Base-by-base conservation (phyloP, 345 rosid species). In the Eucalyptus globulus region DNA sequence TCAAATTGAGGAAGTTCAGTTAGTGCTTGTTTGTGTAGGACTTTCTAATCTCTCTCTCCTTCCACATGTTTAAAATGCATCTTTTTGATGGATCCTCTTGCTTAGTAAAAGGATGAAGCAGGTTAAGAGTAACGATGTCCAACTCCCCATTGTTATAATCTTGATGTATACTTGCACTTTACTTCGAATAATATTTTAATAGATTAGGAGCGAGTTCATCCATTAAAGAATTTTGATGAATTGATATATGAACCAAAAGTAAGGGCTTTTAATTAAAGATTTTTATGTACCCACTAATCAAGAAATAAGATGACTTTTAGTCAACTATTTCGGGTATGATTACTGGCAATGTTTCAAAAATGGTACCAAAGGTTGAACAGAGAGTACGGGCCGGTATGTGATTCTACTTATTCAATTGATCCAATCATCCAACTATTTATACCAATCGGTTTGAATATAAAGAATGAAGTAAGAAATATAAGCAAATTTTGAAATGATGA, bases 191-290 rank as follows among this genome's bases (percentile, higher is more conserved):
- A 11, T 58, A 58, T 58, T 26, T 24, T 58, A 26, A 58, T 58
- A 24, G 26, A 24, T 58, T 0, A 58, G 0, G n/a, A 0, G 0
- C 14, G 14, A 26, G 65, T 0, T 58, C 65, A 5, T 24, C n/a
- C n/a, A 5, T 58, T 26, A 0, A 58, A 58, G 7, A 26, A 26
- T 9, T 58, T 26, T 11, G 29, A 26, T 58, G 65, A 58, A 58
- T 58, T 0, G 65, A 58, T 58, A 58, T 26, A 26, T 58, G 65
- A 58, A 58, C 27, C n/a, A 58, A 58, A 10, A 1, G 14, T 54
- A 0, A 8, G 0, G 24, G 58, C 26, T 54, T 8, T 21, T 0
- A 54, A 54, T 54, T 3, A 19, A 26, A 58, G n/a, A 58, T 26
- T 26, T 58, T 26, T 1, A 10, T 58, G 1, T 5, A 24, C 54